A percentile compares a stretch with the other conserved stretches of the same genome.
Evolutionary conservation across 2,329 filamentous ascomycete species (phyloP).

Genomic region (Fusarium verrucosum): DNA sequence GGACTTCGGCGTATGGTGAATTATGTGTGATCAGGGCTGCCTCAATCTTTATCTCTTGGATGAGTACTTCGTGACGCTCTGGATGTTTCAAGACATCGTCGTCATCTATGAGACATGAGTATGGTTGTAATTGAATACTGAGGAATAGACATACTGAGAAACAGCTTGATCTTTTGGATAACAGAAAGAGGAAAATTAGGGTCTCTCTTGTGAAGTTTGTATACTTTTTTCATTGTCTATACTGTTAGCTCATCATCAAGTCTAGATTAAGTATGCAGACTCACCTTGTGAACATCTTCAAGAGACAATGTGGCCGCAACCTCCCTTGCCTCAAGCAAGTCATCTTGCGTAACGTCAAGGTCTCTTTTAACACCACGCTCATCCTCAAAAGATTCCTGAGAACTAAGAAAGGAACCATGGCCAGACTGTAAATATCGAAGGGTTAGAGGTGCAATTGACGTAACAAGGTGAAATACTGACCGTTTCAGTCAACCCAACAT

Average conservation of each 20-base stretch:
- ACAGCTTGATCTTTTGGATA: conserved; percentile 50
- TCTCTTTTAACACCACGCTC: conserved; percentile 19
- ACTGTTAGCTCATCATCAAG: background rate
- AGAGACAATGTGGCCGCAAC: conserved; percentile 49
- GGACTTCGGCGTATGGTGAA: conserved; percentile 64
- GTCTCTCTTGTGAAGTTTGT: conserved; percentile 49
- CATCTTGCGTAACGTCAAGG: conserved; percentile 54
- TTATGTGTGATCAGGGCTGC: conserved; percentile 62
- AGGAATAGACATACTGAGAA: conserved; percentile 44
- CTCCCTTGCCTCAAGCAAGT: conserved; percentile 56
- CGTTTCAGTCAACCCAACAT: background rate
- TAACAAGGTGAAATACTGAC: conserved; percentile 1
- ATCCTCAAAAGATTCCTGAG: background rate
- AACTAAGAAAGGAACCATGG: background rate
- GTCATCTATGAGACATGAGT: conserved; percentile 35
- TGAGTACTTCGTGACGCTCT: conserved; percentile 52
- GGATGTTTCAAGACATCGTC: conserved; percentile 49
- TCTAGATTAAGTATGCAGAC: background rate
- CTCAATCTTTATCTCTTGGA: conserved; percentile 62
- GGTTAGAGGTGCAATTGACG: too few relatives aligned
- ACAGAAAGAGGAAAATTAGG: conserved; percentile 52
- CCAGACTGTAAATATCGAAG: background rate
- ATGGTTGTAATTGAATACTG: background rate
- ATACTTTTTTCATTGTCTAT: conserved; percentile 49
- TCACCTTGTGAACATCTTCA: conserved; percentile 47